phyloP scores from a whole-genome alignment of 2,329 filamentous ascomycete species.

The Arthrinium phaeospermum region DNA sequence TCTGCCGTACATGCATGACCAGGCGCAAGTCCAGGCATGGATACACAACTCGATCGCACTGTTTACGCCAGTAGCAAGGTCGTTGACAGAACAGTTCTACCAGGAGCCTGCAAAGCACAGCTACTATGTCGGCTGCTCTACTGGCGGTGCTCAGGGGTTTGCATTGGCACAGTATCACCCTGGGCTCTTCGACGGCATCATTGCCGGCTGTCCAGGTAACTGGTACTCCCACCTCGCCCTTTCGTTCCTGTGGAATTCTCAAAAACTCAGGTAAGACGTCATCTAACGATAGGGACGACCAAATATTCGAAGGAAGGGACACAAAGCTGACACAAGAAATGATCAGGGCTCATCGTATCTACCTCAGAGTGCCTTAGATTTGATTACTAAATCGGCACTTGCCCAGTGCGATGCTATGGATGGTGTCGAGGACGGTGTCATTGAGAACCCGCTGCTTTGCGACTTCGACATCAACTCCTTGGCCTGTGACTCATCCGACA shows the following conservation, averaged over 20 bases:
- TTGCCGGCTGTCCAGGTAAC: constrained; percentile 44
- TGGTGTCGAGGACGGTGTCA: constrained; percentile 43
- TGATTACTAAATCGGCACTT: constrained; percentile 41
- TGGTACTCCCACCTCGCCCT: constrained; percentile 39
- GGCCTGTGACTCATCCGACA: constrained; percentile 32
- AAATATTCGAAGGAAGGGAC: neutral
- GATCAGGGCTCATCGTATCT: constrained; percentile 25
- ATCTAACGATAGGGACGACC: too few species aligned
- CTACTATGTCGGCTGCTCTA: constrained; percentile 49
- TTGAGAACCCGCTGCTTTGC: constrained; percentile 45
- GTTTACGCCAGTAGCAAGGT: constrained; percentile 38
- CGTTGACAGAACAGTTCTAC: constrained; percentile 41
- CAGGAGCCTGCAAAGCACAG: constrained; percentile 35
- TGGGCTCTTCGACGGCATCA: constrained; percentile 48
- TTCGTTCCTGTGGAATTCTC: constrained; percentile 31
- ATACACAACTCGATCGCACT: constrained; percentile 44
- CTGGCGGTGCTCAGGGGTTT: constrained; percentile 48
- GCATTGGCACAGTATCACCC: constrained; percentile 47
- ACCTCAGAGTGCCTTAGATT: constrained; percentile 37
- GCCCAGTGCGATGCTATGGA: constrained; percentile 46
- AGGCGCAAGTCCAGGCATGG: constrained; percentile 37
- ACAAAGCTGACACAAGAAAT: neutral
- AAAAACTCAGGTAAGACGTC: constrained; percentile 27
- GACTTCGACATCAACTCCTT: constrained; percentile 41
- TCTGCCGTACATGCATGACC: constrained; percentile 28